Conservation (phyloP, 2,329 filamentous ascomycete genomes). For the Penicillium sp. region DNA sequence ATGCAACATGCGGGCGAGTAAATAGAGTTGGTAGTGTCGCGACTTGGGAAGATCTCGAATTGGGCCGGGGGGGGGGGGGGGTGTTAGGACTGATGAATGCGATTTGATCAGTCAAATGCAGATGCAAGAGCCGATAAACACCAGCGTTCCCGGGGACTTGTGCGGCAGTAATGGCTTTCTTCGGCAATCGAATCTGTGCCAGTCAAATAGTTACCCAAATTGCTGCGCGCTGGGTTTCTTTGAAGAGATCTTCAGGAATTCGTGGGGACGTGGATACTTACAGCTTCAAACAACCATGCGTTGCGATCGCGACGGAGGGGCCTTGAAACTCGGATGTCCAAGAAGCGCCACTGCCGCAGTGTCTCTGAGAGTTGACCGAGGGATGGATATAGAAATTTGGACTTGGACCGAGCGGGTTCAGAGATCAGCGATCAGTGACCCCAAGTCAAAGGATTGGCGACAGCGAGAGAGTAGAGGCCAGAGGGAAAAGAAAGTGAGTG, state of each 20-base stretch:
- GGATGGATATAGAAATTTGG: neutral
- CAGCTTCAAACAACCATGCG: slow-evolving; percentile 16
- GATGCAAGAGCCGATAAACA: neutral
- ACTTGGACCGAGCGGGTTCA: neutral
- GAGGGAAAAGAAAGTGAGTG: neutral
- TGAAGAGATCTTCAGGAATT: neutral
- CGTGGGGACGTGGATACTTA: slow-evolving; percentile 13
- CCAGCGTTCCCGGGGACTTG: neutral
- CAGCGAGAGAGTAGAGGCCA: slow-evolving; percentile 4
- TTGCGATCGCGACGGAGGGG: slow-evolving; percentile 18
- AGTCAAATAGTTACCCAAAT: neutral
- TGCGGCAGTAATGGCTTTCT: neutral
- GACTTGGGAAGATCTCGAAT: neutral
- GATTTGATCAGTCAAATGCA: neutral
- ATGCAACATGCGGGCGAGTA: slow-evolving; percentile 16
- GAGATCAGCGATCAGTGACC: neutral
- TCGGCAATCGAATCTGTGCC: neutral
- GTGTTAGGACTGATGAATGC: neutral
- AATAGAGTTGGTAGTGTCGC: neutral
- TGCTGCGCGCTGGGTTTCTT: neutral
- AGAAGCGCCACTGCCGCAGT: slow-evolving; percentile 11
- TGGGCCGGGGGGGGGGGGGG: neutral
- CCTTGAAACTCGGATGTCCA: slow-evolving; percentile 2
- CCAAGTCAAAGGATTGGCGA: neutral
- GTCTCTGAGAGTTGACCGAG: neutral